A percentile compares a stretch with the other conserved stretches of the same genome.
These are phyloP conservation scores for Alternaria sp. DNA, from an alignment of 2,329 filamentous ascomycete genomes.

Conservation along the genomic window DNA sequence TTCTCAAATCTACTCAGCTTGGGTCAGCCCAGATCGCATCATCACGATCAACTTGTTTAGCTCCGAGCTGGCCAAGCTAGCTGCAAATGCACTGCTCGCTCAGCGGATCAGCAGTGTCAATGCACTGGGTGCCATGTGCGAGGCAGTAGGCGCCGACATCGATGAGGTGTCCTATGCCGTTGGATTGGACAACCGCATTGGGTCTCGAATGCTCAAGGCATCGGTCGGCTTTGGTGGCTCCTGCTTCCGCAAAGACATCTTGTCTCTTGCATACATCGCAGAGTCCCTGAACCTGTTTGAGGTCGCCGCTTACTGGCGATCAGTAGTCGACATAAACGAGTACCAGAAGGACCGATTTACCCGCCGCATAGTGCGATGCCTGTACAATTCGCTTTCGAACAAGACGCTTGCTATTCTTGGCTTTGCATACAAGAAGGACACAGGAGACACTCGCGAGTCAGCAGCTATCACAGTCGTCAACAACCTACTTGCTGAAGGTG, in stretches of 20 bases:
- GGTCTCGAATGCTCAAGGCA: conserved; percentile 74
- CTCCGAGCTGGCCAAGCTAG: conserved; percentile 79
- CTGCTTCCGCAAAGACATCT: conserved; percentile 82
- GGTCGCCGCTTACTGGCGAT: conserved; percentile 76
- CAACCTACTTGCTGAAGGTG: conserved; percentile 1
- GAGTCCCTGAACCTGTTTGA: conserved; percentile 72
- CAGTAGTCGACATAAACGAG: conserved; percentile 78
- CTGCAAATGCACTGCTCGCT: conserved; percentile 79
- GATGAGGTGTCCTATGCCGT: conserved; percentile 72
- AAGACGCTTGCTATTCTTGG: conserved; percentile 77
- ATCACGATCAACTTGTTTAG: conserved; percentile 77
- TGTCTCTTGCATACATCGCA: conserved; percentile 75
- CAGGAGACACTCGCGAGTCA: conserved; percentile 68
- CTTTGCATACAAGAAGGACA: conserved; percentile 82
- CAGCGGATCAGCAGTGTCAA: conserved; percentile 84
- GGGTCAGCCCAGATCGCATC: conserved; percentile 72
- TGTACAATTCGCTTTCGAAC: conserved; percentile 71
- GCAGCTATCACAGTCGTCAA: conserved; percentile 1
- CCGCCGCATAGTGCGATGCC: conserved; percentile 61
- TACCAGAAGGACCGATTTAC: conserved; percentile 74
- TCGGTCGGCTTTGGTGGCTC: conserved; percentile 80
- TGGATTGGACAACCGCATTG: conserved; percentile 74
- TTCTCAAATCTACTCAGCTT: conserved; percentile 70
- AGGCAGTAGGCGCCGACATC: conserved; percentile 76
- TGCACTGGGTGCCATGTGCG: conserved; percentile 79